A percentile compares a stretch with the other conserved stretches of the same genome.
Conservation (phyloP, 176 grass and related monocot species). For the Hordeum marinum region DNA sequence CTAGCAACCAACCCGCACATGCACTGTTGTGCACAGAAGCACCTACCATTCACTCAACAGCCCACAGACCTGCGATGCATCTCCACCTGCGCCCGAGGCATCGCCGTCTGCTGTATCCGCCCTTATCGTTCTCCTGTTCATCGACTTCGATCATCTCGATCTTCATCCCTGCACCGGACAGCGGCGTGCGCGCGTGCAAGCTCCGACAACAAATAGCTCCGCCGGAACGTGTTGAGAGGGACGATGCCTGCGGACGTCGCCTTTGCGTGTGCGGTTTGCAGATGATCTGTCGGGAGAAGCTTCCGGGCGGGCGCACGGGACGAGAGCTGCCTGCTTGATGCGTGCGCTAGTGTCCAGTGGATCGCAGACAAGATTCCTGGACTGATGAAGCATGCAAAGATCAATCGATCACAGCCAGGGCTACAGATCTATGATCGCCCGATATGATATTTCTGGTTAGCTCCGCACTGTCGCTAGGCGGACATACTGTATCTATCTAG, state of each 20-base stretch:
- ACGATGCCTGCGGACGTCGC: background rate
- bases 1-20: background rate
- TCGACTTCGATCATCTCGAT: background rate
- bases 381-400: background rate
- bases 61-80: background rate
- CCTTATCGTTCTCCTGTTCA: slow-evolving; percentile 7
- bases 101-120: background rate
- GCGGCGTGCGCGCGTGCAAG: background rate
- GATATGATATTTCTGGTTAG: background rate
- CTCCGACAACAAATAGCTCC: slow-evolving; percentile 8
- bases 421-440: background rate
- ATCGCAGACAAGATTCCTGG: background rate
- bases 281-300: slow-evolving; percentile 3
- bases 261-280: background rate
- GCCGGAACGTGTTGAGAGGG: background rate
- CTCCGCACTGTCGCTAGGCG: background rate
- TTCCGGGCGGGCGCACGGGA: background rate
- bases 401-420: background rate
- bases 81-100: background rate
- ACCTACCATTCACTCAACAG: background rate
- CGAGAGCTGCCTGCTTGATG: background rate
- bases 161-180: background rate
- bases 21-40: background rate
- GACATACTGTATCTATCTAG: background rate
- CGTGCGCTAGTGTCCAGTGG: background rate